Conservation (phyloP, 352 stramenopile genomes). For the Phytophthora fragariaefolia region DNA sequence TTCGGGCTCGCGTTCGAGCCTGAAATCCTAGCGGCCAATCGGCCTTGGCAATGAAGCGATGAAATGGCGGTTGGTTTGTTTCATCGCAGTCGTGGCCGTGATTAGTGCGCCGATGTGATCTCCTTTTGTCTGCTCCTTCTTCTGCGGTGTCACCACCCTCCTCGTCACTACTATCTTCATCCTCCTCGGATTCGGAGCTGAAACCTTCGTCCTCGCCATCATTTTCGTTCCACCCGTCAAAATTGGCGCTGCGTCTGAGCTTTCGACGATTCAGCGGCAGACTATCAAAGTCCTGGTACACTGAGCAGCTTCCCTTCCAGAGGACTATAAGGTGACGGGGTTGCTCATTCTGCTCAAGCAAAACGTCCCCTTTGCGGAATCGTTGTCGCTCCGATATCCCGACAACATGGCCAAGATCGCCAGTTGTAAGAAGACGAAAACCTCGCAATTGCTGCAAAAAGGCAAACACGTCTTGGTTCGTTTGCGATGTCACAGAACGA, state of each 20-base stretch:
- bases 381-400: slow-evolving; percentile 73
- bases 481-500: slow-evolving; percentile 57
- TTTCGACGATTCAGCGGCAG: slow-evolving; percentile 45
- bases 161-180: slow-evolving; percentile 7
- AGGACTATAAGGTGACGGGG: slow-evolving; percentile 61
- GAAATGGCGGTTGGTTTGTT: slow-evolving; percentile 52
- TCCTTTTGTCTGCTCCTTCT: slow-evolving; percentile 1
- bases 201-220: slow-evolving; percentile 17
- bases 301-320: slow-evolving; percentile 68
- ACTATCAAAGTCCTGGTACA: slow-evolving; percentile 70
- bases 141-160: no score
- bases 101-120: neutral
- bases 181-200: slow-evolving; percentile 12
- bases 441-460: slow-evolving; percentile 76
- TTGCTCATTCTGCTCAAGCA: slow-evolving; percentile 71
- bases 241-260: slow-evolving; percentile 21
- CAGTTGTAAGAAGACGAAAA: slow-evolving; percentile 65
- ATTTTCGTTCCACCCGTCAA: slow-evolving; percentile 23
- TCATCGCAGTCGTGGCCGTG: slow-evolving; percentile 23
- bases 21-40: slow-evolving; percentile 77
- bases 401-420: slow-evolving; percentile 74
- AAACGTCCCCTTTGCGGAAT: slow-evolving; percentile 68
- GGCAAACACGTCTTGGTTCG: slow-evolving; percentile 68
- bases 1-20: slow-evolving; percentile 50
- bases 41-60: slow-evolving; percentile 59